Evolutionary conservation across 768 basidiomycete genomes (phyloP), one percentile per base, ranked within the genome.

Genomic region (Russula griseocarnosa): DNA sequence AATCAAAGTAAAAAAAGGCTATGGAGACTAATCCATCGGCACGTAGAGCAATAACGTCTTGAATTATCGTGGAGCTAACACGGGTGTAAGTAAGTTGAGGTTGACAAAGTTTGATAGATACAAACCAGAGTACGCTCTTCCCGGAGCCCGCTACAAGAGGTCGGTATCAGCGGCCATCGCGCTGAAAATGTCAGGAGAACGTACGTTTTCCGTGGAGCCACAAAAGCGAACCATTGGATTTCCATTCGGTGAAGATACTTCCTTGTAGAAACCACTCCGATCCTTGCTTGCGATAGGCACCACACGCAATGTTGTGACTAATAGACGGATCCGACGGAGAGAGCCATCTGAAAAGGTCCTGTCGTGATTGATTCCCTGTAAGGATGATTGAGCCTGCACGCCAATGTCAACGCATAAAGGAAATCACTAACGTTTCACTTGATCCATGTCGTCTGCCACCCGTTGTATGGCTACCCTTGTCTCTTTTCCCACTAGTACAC

Each of bases 41-140:
- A 20, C 40, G 5, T 20, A 42, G 40, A 10, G 28, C 8, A 28
- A 30, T 7, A 20, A 56, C n/a, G 13, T 56, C 55, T 56, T 56
- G 11, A 42, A 56, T 44, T 20, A 56, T 28, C 3, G 55, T n/a
- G 2, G 55, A 56, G 28, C 55, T 44, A 20, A 26, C 20, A 0
- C 11, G 53, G 28, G 7, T 3, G 20, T 53, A 1, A 53, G 52
- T 53, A 53, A 13, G 5, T 22, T 5, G 22, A 53, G 30, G 20
- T n/a, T 20, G 5, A 53, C 14, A 13, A 1, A 1, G 32, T 36
- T 34, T 34, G 32, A n/a, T 5, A 13, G 13, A 0, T 9, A 30
- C 55, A 13, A 20, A 44, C 55, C 55, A 56, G 38, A 56, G 55
- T 9, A 56, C 5, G 20, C 55, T 56, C 55, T 56, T 56, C 3